phyloP scores from a whole-genome alignment of 140 eudicot species.

The Anethum foeniculum region DNA sequence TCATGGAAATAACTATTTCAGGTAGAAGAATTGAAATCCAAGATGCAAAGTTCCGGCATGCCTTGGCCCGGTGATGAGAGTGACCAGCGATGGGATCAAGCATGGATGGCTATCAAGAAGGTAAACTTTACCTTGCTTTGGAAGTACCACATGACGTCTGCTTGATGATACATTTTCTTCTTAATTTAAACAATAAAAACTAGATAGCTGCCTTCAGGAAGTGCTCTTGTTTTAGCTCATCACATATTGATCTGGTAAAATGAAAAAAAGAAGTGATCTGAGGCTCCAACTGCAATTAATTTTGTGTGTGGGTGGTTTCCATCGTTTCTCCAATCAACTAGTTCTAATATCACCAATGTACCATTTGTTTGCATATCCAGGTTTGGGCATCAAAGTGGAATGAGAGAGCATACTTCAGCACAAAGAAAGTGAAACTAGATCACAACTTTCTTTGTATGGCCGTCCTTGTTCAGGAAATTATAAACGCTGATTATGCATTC shows the following conservation, averaged over 20 bases:
- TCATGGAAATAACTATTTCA: conserved; percentile 20
- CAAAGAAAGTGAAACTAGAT: conserved; percentile 77
- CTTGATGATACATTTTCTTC: conserved; percentile 4
- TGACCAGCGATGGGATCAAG: conserved; percentile 83
- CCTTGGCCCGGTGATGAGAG: conserved; percentile 99
- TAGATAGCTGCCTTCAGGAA: no score
- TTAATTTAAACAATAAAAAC: not conserved
- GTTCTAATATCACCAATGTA: not conserved
- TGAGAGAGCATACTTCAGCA: conserved; percentile 95
- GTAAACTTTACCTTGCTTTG: conserved; percentile 23
- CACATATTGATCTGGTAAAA: no score
- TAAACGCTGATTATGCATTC: conserved; percentile 94
- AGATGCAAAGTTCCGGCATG: conserved; percentile 78
- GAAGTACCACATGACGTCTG: conserved; percentile 3
- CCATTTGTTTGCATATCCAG: conserved; percentile 30
- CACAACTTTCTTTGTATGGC: conserved; percentile 94
- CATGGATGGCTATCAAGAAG: conserved; percentile 96
- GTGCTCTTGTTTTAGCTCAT: no score
- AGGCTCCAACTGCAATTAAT: not conserved
- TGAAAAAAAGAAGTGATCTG: not conserved
- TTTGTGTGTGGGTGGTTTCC: not conserved
- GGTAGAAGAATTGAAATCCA: conserved; percentile 77
- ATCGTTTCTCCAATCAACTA: not conserved
- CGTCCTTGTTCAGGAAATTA: conserved; percentile 89
- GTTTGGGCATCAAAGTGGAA: conserved; percentile 99